Evolutionary conservation across 2,329 filamentous ascomycete genomes (phyloP), one percentile per base, ranked within the genome.

Genomic region (Didymella exigua): DNA sequence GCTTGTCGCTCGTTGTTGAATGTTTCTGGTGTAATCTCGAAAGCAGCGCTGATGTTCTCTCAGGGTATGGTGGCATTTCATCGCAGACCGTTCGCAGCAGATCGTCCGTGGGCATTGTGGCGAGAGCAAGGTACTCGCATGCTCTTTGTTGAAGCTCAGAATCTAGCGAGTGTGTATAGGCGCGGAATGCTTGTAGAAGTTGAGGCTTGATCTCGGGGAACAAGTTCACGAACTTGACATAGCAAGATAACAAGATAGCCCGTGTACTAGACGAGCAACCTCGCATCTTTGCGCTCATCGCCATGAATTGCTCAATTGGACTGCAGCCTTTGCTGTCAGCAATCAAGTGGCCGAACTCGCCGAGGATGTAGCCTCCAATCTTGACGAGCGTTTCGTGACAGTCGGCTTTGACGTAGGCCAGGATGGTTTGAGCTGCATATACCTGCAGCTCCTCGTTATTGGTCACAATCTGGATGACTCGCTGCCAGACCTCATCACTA

Each of bases 171-270:
- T 98, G 92, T 72, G 91, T 96, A 77, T 97, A 98, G 26, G 92
- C 82, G 58, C 89, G 85, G 79, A 99, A 99, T 7, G 96, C 89
- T 64, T 91, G 89, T 40, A 98, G 79, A 3, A 99, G 85, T 74
- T 97, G 93, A 8, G 93, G 91, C 76, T 97, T 98, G 78, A 99
- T 98, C 74, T 99, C 96, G 1, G 95, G 95, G 75, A 99, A 99
- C 46, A 99, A 79, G 75, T 99, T 99, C 77, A 99, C 91, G 67
- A 93, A 99, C 78, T 99, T 99, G 82, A 98, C 83, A 72, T 97
- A 99, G 48, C 89, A 96, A 0, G 93, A 98, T 40, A 99, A 79
- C 34, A 99, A 90, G 82, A 99, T 96, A 23, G 91, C 95, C 61
- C 93, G 85, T 10, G 96, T 97, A 65, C 88, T 89, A 16, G 93